These are phyloP conservation scores for Thermothelomyces thermophilus DNA, from an alignment of 2,329 filamentous ascomycete species.

Conservation along the genomic window DNA sequence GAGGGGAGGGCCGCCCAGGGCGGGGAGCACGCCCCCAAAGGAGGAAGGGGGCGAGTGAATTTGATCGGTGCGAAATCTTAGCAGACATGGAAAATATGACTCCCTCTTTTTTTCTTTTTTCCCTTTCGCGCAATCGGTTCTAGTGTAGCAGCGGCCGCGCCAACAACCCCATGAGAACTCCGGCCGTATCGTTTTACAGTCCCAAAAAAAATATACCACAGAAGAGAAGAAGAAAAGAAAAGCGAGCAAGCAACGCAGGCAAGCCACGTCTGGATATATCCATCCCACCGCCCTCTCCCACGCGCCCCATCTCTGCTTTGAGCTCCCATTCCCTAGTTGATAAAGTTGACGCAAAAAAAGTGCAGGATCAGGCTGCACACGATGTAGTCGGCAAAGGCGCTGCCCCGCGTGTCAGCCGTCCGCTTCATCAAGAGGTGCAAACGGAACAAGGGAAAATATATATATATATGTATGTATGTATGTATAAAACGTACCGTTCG, in stretches of 20 bases:
- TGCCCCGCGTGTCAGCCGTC: conserved; percentile 31
- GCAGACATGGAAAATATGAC: too few relatives aligned
- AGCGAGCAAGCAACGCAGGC: background rate
- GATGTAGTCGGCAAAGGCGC: conserved; percentile 93
- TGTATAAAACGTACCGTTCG: conserved; percentile 55
- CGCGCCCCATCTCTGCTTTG: background rate
- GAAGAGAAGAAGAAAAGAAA: background rate
- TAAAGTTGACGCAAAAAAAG: conserved; percentile 99
- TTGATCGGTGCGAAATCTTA: too few relatives aligned
- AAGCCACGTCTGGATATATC: background rate
- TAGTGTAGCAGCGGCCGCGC: background rate
- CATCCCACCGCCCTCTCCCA: background rate
- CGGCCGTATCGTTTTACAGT: conserved; percentile 12
- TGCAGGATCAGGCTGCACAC: conserved; percentile 93
- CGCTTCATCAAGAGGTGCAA: background rate
- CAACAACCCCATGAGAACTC: conserved; percentile 10
- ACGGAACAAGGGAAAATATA: background rate
- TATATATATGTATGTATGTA: background rate
- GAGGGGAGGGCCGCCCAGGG: conserved; percentile 32
- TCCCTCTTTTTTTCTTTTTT: too few relatives aligned
- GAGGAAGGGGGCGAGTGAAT: conserved; percentile 7
- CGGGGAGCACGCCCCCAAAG: conserved; percentile 12
- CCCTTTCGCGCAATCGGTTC: conserved; percentile 11
- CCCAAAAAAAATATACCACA: conserved; percentile 9
- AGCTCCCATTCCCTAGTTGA: conserved; percentile 61